Percentiles rank a stretch among this genome's conserved stretches.
These are phyloP conservation scores for Eutypa lata DNA, from an alignment of 2,329 filamentous ascomycete species.

Conservation along the genomic window DNA sequence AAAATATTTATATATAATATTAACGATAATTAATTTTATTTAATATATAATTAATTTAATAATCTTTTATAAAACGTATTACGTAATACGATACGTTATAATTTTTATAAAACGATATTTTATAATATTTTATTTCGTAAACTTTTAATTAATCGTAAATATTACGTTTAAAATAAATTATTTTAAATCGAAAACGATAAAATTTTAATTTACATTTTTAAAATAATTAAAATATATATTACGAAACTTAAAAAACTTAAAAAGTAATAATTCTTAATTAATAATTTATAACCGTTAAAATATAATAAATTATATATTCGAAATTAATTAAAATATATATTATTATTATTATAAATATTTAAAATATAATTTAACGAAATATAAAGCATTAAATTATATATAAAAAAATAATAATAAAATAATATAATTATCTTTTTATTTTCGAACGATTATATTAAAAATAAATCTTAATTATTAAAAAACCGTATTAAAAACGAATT, in stretches of 20 bases:
- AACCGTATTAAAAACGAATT: too few species aligned
- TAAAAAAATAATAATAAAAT: not conserved
- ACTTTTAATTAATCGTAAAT: not conserved
- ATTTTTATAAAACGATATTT: not conserved
- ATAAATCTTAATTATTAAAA: too few species aligned
- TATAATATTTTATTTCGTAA: not conserved
- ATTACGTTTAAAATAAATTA: not conserved
- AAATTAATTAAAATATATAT: not conserved
- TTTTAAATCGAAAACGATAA: not conserved
- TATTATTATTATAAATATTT: not conserved
- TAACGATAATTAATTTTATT: too few species aligned
- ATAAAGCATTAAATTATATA: not conserved
- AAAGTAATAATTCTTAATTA: not conserved
- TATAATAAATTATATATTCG: not conserved
- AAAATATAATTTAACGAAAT: not conserved
- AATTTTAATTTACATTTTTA: not conserved
- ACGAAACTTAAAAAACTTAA: not conserved
- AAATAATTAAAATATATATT: not conserved
- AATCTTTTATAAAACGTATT: not conserved
- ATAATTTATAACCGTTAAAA: not conserved
- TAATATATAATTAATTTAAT: too few species aligned
- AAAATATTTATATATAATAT: too few species aligned
- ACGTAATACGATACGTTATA: not conserved
- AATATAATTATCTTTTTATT: not conserved
- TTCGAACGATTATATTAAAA: not conserved